These are phyloP conservation scores for Sugiyamaella japonica DNA, from an alignment of 1,139 yeast species.

Conservation along the genomic window DNA sequence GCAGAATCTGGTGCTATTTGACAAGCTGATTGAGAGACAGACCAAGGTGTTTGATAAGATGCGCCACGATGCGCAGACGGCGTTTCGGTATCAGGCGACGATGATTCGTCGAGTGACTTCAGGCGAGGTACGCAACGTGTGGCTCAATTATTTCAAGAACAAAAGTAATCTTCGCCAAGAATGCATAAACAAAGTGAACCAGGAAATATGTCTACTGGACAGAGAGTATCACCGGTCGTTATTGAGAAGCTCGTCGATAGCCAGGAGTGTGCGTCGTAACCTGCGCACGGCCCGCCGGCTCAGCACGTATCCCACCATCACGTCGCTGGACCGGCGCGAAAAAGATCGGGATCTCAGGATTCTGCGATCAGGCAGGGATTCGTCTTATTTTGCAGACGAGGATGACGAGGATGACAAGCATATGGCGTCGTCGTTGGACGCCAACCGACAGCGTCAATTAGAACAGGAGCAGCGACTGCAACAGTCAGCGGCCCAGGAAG, in stretches of 20 bases:
- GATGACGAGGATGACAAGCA: constrained; percentile 15
- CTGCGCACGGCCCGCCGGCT: constrained; percentile 22
- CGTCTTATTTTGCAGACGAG: constrained; percentile 7
- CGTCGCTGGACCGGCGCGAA: constrained; percentile 23
- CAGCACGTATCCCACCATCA: constrained; percentile 20
- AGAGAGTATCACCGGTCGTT: constrained; percentile 28
- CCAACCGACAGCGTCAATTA: background rate
- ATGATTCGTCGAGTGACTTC: constrained; percentile 31
- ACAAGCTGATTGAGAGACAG: constrained; percentile 30
- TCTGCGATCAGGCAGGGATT: constrained; percentile 22
- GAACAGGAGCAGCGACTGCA: background rate
- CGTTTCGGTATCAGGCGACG: constrained; percentile 28
- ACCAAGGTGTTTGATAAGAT: constrained; percentile 28
- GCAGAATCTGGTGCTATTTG: constrained; percentile 27
- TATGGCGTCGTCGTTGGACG: background rate
- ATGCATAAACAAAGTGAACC: constrained; percentile 27
- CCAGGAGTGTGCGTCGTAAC: constrained; percentile 21
- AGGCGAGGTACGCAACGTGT: constrained; percentile 35
- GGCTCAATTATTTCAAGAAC: constrained; percentile 35
- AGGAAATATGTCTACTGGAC: constrained; percentile 29
- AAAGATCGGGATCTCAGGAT: constrained; percentile 26
- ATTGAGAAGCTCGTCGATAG: constrained; percentile 13
- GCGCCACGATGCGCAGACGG: constrained; percentile 23
- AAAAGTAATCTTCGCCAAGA: constrained; percentile 30
- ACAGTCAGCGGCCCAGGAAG: constrained; percentile 1